Conservation (phyloP, 495 filamentous ascomycete genomes). For the Durotheca rogersii region DNA sequence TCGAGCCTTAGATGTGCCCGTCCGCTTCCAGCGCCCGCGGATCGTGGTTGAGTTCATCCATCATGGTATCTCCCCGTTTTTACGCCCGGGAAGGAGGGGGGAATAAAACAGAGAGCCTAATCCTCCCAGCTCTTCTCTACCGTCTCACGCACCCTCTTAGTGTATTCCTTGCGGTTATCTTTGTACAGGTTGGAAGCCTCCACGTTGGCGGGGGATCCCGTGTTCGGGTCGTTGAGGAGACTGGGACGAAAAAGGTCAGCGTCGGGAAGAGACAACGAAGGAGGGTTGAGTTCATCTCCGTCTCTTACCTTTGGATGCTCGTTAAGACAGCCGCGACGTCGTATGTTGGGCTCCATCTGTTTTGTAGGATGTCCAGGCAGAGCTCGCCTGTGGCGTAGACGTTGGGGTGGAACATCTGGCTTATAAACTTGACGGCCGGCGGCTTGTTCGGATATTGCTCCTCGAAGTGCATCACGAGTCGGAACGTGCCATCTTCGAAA, state of each 20-base stretch:
- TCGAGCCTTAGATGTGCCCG: not conserved
- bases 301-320: constrained; percentile 86
- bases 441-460: constrained; percentile 99
- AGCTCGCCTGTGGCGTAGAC: constrained; percentile 97
- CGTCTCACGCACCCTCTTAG: constrained; percentile 90
- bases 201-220: constrained; percentile 94
- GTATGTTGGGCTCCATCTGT: constrained; percentile 98
- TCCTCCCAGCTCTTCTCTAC: constrained; percentile 99
- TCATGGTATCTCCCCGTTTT: not conserved
- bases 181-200: constrained; percentile 99
- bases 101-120: constrained; percentile 35
- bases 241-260: constrained; percentile 45
- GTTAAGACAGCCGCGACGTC: constrained; percentile 96
- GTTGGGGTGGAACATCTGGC: constrained; percentile 98
- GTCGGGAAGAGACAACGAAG: constrained; percentile 13
- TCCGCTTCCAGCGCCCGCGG: not conserved
- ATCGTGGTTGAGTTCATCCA: constrained; percentile 7
- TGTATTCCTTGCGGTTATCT: constrained; percentile 94
- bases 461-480: constrained; percentile 98
- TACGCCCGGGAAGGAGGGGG: not conserved
- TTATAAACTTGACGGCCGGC: constrained; percentile 96
- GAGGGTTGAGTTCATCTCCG: not conserved
- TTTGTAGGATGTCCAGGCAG: constrained; percentile 95
- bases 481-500: constrained; percentile 97
- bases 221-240: constrained; percentile 97